These are phyloP conservation scores for Isabelozyma rhagii DNA, from an alignment of 805 yeast species.

Conservation along the genomic window DNA sequence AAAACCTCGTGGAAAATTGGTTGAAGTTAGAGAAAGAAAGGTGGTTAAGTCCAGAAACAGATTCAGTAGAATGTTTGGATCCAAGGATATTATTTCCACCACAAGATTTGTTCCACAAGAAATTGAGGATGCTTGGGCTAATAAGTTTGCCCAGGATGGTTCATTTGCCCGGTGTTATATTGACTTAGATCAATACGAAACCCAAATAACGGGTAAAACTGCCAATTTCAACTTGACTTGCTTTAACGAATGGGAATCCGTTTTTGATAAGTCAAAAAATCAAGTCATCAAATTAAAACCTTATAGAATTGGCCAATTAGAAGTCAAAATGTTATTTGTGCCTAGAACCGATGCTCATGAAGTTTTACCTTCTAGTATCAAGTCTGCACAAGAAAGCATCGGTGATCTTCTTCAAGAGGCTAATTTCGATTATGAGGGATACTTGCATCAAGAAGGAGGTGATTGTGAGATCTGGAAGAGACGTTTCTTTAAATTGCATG, in stretches of 20 bases:
- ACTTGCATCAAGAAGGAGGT: constrained; percentile 86
- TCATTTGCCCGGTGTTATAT: constrained; percentile 81
- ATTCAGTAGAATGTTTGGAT: constrained; percentile 46
- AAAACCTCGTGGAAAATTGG: constrained; percentile 46
- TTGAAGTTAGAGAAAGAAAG: constrained; percentile 59
- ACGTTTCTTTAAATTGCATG: constrained; percentile 71
- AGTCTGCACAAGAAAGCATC: constrained; percentile 37
- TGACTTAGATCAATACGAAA: constrained; percentile 56
- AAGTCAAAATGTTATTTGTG: constrained; percentile 64
- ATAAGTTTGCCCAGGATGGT: constrained; percentile 76
- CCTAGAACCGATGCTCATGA: constrained; percentile 62
- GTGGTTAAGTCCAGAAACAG: constrained; percentile 44
- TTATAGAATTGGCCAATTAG: constrained; percentile 61
- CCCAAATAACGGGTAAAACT: constrained; percentile 51
- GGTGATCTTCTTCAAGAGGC: constrained; percentile 28
- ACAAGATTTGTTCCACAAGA: constrained; percentile 53
- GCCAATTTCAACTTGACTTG: constrained; percentile 55
- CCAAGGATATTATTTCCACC: constrained; percentile 45
- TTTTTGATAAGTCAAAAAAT: constrained; percentile 18
- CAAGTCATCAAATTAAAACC: constrained; percentile 41
- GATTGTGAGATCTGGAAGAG: constrained; percentile 74
- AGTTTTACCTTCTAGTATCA: constrained; percentile 67
- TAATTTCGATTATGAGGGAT: constrained; percentile 52
- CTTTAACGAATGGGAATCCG: constrained; percentile 77
- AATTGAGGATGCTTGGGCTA: constrained; percentile 58